A percentile compares a stretch with the other conserved stretches of the same genome.
These are phyloP conservation scores for Fusarium sp. DNA, from an alignment of 2,329 filamentous ascomycete genomes.

Conservation along the genomic window DNA sequence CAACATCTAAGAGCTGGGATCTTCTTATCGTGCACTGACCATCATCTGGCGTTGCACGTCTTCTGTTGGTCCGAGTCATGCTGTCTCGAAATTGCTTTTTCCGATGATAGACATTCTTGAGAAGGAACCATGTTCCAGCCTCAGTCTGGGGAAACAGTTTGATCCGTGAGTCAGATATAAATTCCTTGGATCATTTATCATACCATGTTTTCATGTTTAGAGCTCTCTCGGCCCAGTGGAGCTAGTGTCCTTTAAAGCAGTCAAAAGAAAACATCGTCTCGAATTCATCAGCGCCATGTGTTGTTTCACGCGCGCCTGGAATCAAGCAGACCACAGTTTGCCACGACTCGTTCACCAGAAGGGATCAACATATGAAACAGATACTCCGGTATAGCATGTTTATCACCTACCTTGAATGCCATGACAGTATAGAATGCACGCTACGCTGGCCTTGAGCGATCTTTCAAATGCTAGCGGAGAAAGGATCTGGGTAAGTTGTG, in stretches of 20 bases:
- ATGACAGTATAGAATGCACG: slow-evolving; percentile 30
- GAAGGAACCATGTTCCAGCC: slow-evolving; percentile 28
- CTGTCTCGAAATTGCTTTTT: slow-evolving; percentile 31
- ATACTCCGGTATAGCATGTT: slow-evolving; percentile 18
- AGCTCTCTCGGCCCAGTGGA: slow-evolving; percentile 22
- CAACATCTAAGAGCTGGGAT: slow-evolving; percentile 25
- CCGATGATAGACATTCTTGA: slow-evolving; percentile 38
- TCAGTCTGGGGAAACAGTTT: slow-evolving; percentile 44
- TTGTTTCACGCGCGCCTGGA: slow-evolving; percentile 3
- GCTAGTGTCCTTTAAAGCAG: slow-evolving; percentile 20
- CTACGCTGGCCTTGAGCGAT: slow-evolving; percentile 34
- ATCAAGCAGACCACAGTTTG: neutral
- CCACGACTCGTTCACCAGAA: slow-evolving; percentile 13
- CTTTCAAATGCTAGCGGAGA: slow-evolving; percentile 35
- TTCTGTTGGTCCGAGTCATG: slow-evolving; percentile 39
- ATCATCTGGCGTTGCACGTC: slow-evolving; percentile 28
- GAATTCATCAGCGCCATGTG: slow-evolving; percentile 10
- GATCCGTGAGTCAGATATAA: slow-evolving; percentile 24
- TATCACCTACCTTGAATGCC: slow-evolving; percentile 33
- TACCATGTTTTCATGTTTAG: slow-evolving; percentile 26
- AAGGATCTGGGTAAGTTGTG: slow-evolving; percentile 39
- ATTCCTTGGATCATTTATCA: slow-evolving; percentile 36
- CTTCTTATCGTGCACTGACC: slow-evolving; percentile 42
- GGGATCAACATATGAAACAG: slow-evolving; percentile 27
- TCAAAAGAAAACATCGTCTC: slow-evolving; percentile 18